Conservation (phyloP, 805 yeast genomes). For the Debaryomyces tyrocola region DNA sequence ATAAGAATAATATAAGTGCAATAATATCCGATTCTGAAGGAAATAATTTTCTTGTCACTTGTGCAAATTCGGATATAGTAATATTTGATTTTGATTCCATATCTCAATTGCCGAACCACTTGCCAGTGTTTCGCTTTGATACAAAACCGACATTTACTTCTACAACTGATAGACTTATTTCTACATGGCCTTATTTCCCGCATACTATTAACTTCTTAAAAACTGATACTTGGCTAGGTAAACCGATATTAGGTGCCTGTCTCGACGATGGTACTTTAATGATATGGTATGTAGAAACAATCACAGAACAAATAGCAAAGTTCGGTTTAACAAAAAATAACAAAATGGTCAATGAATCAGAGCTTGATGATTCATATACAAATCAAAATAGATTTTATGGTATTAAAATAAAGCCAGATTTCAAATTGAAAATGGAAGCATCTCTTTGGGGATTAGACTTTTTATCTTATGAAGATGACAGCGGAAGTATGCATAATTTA, state of each 20-base stretch:
- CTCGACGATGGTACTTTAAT: constrained; percentile 55
- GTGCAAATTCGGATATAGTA: constrained; percentile 33
- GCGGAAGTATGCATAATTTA: constrained; percentile 25
- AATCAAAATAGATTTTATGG: constrained; percentile 15
- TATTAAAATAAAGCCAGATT: constrained; percentile 21
- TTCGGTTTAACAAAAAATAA: constrained; percentile 2
- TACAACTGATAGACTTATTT: constrained; percentile 37
- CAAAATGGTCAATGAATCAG: constrained; percentile 5
- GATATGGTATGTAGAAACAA: constrained; percentile 30
- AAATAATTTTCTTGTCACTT: constrained; percentile 27
- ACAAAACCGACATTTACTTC: constrained; percentile 43
- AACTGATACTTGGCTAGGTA: constrained; percentile 28
- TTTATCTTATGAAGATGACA: constrained; percentile 13
- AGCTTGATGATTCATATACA: neutral
- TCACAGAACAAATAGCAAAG: constrained; percentile 18
- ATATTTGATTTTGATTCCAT: constrained; percentile 30
- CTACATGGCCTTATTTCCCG: constrained; percentile 56
- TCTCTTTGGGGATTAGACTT: constrained; percentile 68
- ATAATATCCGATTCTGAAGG: constrained; percentile 16
- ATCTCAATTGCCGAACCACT: constrained; percentile 24
- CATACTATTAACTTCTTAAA: constrained; percentile 57
- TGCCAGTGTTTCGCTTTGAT: constrained; percentile 35
- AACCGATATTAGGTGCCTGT: constrained; percentile 48
- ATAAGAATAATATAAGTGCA: constrained; percentile 41
- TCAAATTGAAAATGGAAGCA: constrained; percentile 32